Base-by-base conservation (phyloP, 78 protist species). In the Cavenderia fasciculata region DNA sequence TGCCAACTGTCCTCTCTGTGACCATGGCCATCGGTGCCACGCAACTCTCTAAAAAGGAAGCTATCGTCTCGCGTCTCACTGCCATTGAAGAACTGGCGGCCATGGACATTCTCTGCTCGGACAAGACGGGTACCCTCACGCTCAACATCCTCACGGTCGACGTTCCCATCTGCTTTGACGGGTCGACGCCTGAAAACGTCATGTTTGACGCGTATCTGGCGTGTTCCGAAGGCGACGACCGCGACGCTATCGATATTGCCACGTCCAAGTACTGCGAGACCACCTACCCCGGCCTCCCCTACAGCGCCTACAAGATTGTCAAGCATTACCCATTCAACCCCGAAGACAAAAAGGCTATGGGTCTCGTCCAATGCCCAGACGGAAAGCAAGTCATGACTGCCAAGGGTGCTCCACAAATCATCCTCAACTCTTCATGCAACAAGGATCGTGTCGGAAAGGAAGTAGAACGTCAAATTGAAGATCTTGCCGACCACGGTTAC, bases 71-170 rank as follows among this genome's bases (percentile, higher is more conserved):
- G 5, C 97, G 97, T 44, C 59, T 96, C 18, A 70, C 97, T 5
- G 96, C 96, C 78, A 74, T 96, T 82, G 97, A 96, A 70, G 95
- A 88, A 84, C 12, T 92, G n/a, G 88, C 95, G n/a, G 92, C 70
- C 29, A 75, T 89, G 86, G 86, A 79, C 70, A 69, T 88, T 41
- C 87, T 88, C 27, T 92, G 94, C 65, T 94, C 97, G 5, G 99
- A 98, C 93, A 98, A 98, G 79, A 97, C 99, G 16, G 99, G 99
- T 46, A 98, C 99, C 11, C 96, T 98, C 43, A 98, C 99, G 27
- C 62, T 69, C 31, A 97, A 97, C 89, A 38, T 86, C 38, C 97
- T 98, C 93, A 96, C 96, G 0, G 96, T 97, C 34, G 95, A 95
- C 78, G 40, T 41, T 12, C 92, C 86, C 16, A 18, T 68, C 33